Evolutionary conservation across 352 stramenopile species (phyloP).

Genomic region (Vaucheria bursata): DNA sequence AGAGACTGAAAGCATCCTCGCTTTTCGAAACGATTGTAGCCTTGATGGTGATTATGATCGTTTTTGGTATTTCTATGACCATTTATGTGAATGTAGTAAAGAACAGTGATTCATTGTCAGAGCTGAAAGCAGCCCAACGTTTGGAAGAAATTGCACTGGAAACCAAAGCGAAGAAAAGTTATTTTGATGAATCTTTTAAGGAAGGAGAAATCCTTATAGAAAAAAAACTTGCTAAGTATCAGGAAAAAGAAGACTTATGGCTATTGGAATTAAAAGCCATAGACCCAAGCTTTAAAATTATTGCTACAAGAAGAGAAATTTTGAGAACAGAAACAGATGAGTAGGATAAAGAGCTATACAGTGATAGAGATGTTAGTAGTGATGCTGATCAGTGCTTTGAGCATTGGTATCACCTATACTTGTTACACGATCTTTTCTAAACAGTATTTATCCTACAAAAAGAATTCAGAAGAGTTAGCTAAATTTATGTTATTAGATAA

Average conservation of each 20-base stretch:
- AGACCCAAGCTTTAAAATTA: neutral
- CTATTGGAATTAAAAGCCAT: neutral
- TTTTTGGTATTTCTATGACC: neutral
- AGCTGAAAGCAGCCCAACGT: neutral
- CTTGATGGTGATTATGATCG: neutral
- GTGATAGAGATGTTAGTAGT: neutral
- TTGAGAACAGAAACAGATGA: too few species aligned
- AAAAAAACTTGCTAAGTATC: neutral
- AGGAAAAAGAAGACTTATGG: neutral
- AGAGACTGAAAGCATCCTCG: neutral
- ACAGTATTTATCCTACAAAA: neutral
- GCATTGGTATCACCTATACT: neutral
- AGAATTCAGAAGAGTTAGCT: neutral
- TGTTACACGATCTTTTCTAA: neutral
- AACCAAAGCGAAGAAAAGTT: neutral
- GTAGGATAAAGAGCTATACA: neutral
- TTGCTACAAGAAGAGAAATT: neutral
- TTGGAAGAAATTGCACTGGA: neutral
- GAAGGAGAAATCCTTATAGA: neutral
- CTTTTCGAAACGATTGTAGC: neutral
- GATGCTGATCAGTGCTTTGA: neutral
- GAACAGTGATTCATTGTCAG: neutral
- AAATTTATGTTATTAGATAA: neutral
- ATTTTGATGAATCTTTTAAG: constrained; percentile 1
- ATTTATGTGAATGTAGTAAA: constrained; percentile 1